A percentile compares a stretch with the other conserved stretches of the same genome.
These are phyloP conservation scores for Trichomonas vaginalis DNA, from an alignment of 208 protist genomes.

Conservation along the genomic window DNA sequence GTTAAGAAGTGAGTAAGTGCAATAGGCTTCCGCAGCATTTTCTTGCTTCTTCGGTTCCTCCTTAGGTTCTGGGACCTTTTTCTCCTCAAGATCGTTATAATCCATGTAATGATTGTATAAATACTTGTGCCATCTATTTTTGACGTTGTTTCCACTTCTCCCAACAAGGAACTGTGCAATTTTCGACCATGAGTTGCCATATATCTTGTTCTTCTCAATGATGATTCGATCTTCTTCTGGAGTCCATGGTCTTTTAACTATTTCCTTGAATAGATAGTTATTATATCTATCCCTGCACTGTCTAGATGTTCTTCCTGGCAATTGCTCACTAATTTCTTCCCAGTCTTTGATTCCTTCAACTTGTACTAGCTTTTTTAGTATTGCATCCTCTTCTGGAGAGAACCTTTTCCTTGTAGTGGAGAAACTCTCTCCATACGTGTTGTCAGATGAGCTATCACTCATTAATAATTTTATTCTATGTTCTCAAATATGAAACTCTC, in stretches of 20 bases:
- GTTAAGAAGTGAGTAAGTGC: not conserved
- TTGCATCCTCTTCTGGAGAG: not conserved
- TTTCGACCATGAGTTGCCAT: not conserved
- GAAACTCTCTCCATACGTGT: not conserved
- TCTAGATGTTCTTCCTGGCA: not conserved
- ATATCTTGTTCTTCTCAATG: not conserved
- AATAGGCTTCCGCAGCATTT: not conserved
- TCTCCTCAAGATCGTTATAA: not conserved
- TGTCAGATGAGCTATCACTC: not conserved
- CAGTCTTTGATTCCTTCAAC: not conserved
- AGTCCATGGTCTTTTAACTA: not conserved
- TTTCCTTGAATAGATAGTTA: not conserved
- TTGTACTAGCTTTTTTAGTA: not conserved
- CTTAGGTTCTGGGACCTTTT: not conserved
- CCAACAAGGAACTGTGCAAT: not conserved
- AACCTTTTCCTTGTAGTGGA: not conserved
- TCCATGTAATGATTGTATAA: not conserved
- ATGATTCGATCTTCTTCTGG: not conserved
- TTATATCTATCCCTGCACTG: not conserved
- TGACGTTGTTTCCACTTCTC: not conserved
- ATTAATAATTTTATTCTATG: not conserved
- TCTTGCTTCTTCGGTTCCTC: not conserved
- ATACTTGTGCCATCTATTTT: not conserved
- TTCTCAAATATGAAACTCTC: not conserved
- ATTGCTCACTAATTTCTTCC: not conserved